Conservation (phyloP, 1,139 yeast species). For the Pichiaceae sp. region DNA sequence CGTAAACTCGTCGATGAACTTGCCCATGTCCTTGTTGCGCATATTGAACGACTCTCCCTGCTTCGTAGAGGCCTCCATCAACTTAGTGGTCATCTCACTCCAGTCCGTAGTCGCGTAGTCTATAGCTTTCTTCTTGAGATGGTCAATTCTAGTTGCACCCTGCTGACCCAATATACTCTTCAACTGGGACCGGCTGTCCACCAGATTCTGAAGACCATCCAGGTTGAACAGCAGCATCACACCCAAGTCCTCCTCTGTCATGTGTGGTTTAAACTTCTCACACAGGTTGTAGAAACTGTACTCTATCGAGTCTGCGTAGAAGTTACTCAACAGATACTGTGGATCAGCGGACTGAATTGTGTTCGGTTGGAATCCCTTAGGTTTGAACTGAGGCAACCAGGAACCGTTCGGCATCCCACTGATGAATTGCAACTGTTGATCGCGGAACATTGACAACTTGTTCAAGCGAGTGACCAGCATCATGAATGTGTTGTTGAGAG, state of each 20-base stretch:
- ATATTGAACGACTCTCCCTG: constrained; percentile 28
- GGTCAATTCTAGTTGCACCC: constrained; percentile 61
- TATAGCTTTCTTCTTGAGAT: constrained; percentile 65
- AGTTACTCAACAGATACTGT: constrained; percentile 49
- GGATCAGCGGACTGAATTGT: constrained; percentile 42
- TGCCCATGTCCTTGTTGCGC: constrained; percentile 60
- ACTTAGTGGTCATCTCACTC: constrained; percentile 68
- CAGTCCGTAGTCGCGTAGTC: constrained; percentile 76
- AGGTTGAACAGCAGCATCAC: constrained; percentile 65
- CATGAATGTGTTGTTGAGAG: constrained; percentile 20
- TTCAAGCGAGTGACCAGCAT: constrained; percentile 44
- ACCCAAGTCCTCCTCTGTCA: constrained; percentile 53
- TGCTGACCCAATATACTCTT: constrained; percentile 48
- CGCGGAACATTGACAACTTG: constrained; percentile 54
- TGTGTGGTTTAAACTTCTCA: constrained; percentile 37
- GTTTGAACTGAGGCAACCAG: constrained; percentile 57
- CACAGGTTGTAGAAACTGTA: constrained; percentile 56
- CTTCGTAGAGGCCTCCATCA: constrained; percentile 66
- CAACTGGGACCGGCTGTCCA: constrained; percentile 48
- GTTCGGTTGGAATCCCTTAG: constrained; percentile 41
- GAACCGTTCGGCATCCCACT: constrained; percentile 45
- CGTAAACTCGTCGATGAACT: constrained; percentile 79
- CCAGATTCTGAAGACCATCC: constrained; percentile 65
- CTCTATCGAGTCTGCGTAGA: constrained; percentile 68
- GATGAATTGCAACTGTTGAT: constrained; percentile 47